phyloP scores from a whole-genome alignment of 805 yeast species.

The Ogataea henricii region DNA sequence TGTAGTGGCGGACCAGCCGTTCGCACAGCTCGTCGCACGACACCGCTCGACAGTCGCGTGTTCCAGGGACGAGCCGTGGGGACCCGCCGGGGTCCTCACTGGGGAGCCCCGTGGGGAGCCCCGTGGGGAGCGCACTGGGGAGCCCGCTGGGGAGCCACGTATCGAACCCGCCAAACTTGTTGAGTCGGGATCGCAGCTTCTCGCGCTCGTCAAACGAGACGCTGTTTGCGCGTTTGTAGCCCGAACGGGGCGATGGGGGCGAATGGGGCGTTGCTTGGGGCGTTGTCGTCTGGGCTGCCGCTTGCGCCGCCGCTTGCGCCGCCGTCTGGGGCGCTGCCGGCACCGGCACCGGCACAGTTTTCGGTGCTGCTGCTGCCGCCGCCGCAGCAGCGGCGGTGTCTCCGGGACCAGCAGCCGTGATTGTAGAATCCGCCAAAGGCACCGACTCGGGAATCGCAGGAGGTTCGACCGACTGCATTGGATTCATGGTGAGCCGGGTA shows the following conservation, averaged over 20 bases:
- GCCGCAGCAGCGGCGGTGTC: neutral
- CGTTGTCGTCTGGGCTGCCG: neutral
- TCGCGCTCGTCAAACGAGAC: slow-evolving; percentile 33
- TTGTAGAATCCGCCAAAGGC: neutral
- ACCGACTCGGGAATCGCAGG: slow-evolving; percentile 6
- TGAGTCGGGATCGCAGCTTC: slow-evolving; percentile 30
- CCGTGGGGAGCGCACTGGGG: too few relatives aligned
- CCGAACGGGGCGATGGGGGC: slow-evolving; percentile 17
- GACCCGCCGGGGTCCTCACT: too few relatives aligned
- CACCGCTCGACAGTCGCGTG: slow-evolving; percentile 24
- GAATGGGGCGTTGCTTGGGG: neutral
- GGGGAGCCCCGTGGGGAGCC: too few relatives aligned
- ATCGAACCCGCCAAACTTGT: slow-evolving; percentile 13
- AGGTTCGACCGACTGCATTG: slow-evolving; percentile 6
- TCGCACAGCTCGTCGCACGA: slow-evolving; percentile 30
- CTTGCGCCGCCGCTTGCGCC: neutral
- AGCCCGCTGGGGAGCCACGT: too few relatives aligned
- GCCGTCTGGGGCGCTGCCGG: neutral
- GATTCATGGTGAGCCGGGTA: slow-evolving; percentile 3
- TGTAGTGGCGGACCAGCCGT: slow-evolving; percentile 25
- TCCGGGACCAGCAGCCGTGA: neutral
- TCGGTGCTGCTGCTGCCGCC: neutral
- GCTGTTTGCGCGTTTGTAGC: slow-evolving; percentile 33
- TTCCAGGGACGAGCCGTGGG: slow-evolving; percentile 14
- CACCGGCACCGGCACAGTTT: neutral